These are phyloP conservation scores for Carallia brachiata DNA, from an alignment of 345 rosid genomes.

Conservation along the genomic window DNA sequence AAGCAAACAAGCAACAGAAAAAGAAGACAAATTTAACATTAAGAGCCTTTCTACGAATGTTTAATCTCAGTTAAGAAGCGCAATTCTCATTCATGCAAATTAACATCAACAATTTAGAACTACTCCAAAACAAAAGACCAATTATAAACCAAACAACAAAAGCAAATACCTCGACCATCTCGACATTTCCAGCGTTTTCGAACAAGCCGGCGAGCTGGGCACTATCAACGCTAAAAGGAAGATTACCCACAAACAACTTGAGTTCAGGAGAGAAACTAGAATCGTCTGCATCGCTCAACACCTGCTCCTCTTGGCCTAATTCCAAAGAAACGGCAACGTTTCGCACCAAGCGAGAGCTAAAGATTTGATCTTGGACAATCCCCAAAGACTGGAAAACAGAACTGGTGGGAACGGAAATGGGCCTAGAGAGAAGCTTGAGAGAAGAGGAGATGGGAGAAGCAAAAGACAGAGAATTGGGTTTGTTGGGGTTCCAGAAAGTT, in stretches of 20 bases:
- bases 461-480: slow-evolving; percentile 36
- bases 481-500: slow-evolving; percentile 32
- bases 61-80: too few relatives aligned
- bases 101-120: not conserved
- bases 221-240: slow-evolving; percentile 83
- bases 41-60: too few relatives aligned
- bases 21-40: too few relatives aligned
- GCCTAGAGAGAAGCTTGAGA: slow-evolving; percentile 33
- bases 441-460: slow-evolving; percentile 28
- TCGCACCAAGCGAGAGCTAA: slow-evolving; percentile 46
- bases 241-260: slow-evolving; percentile 92
- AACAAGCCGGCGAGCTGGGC: slow-evolving; percentile 86
- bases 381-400: slow-evolving; percentile 23
- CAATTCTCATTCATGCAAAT: not conserved
- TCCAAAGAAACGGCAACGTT: slow-evolving; percentile 56
- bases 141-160: not conserved
- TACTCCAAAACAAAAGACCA: not conserved
- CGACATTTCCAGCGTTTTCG: slow-evolving; percentile 75
- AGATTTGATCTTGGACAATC: not conserved
- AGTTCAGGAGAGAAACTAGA: slow-evolving; percentile 51
- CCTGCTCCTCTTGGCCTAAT: slow-evolving; percentile 28
- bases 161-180: slow-evolving; percentile 85
- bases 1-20: too few relatives aligned
- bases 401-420: slow-evolving; percentile 33
- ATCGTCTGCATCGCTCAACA: slow-evolving; percentile 39